Evolutionary conservation across 805 yeast species (phyloP), one percentile per base, ranked within the genome.

Genomic region (Schwanniomyces vanrijiae): DNA sequence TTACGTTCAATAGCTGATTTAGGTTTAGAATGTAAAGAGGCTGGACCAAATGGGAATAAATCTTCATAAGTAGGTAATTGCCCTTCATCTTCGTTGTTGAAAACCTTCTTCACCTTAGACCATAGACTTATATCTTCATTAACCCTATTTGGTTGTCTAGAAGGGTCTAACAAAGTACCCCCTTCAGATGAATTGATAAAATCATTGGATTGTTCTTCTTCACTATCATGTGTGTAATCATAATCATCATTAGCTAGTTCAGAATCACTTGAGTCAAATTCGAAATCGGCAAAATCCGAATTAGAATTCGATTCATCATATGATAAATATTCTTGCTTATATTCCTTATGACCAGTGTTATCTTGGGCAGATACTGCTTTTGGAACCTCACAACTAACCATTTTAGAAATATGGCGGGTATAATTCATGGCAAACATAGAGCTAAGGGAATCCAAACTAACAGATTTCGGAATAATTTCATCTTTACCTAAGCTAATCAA

Each of bases 41-140:
- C 53, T 20, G 61, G 63, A 8, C 77, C 77, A 44, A 71, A 67
- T 28, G 94, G 95, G 72, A 81, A 87, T 35, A 87, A 72, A 49
- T 87, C 95, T 55, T 86, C 88, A 59, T 87, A 87, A 16, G 81
- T 76, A 3, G 95, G 95, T 53, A 87, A 73, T 5, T 58, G 61
- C 10, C 62, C 64, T 35, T 61, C 69, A 19, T 60, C 61, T 20
- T 54, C 62, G 26, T 65, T 62, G 41, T 66, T 62, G 52, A 73
- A 73, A 4, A 71, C 77, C 39, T 69, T 68, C 55, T 71, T 73
- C 44, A 73, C 71, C 52, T 65, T 69, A 44, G 69, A 73, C 78
- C 78, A 73, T 42, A 73, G 58, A 7, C 34, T 37, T n/a, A 37
- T 31, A 33, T 43, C 34, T 37, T 35, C 25, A 10, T 11, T 28